Evolutionary conservation across 2,329 filamentous ascomycete genomes (phyloP).

Genomic region (Tolypocladium capitatum): DNA sequence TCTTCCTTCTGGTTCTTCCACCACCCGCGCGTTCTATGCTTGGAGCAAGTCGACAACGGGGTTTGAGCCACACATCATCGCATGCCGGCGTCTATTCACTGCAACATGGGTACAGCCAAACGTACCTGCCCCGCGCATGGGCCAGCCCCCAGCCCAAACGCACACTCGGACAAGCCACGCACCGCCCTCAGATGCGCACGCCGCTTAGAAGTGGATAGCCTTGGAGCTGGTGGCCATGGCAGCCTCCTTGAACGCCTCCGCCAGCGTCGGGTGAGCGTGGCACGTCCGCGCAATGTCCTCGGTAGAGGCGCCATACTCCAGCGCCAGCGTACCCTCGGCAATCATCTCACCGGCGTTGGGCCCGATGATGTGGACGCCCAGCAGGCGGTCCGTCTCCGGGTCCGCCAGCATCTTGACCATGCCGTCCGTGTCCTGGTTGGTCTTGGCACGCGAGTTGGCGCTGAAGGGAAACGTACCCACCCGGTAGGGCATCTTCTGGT

Average conservation of each 20-base stretch:
- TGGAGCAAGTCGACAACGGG: neutral
- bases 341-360: constrained; percentile 98
- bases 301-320: constrained; percentile 91
- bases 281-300: constrained; percentile 92
- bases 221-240: constrained; percentile 95
- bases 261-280: constrained; percentile 90
- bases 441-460: constrained; percentile 97
- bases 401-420: constrained; percentile 96
- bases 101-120: neutral
- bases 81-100: neutral
- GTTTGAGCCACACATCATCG: neutral
- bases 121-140: neutral
- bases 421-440: constrained; percentile 90
- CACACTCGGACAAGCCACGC: neutral
- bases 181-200: neutral
- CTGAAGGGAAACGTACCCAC: constrained; percentile 92
- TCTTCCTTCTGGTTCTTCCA: neutral
- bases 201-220: constrained; percentile 77
- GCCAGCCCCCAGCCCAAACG: neutral
- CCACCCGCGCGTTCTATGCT: neutral
- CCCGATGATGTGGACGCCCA: constrained; percentile 94
- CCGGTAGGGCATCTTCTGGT: constrained; percentile 79
- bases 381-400: constrained; percentile 86
- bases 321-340: constrained; percentile 84
- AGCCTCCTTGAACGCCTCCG: constrained; percentile 98